Base-by-base conservation (phyloP, 1,284 basidiomycete species). In the Farysia itapuensis region DNA sequence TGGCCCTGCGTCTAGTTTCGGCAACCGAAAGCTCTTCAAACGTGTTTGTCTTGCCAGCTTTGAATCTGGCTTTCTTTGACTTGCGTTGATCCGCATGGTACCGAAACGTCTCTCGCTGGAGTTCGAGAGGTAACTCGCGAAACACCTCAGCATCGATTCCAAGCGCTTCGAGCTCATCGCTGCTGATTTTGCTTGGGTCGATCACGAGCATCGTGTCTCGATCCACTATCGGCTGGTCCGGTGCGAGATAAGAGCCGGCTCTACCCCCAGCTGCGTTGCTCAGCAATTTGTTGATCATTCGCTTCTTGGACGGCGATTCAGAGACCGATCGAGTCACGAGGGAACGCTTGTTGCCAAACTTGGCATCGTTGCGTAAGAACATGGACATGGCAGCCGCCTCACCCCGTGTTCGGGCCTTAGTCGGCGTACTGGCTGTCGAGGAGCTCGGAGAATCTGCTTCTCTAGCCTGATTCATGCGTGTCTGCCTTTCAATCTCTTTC, bases 61-160 rank as follows among this genome's bases (percentile, higher is more conserved):
- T 45, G 33, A 48, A 47, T 11, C 48, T 36, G 19, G 43, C 50
- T 26, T 45, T 39, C 26, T 51, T 39, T n/a, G 39, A 38, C 32
- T 52, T 52, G 16, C 43, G 41, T 42, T 50, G 44, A 16, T 61
- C 64, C 0, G 50, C 39, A 12, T 58, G 54, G 22, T 54, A 36
- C 3, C 45, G 36, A 23, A 50, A 54, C 34, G 49, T 60, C 29
- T 75, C 72, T 1, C 51, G 39, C 46, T 72, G 69, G 30, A 74
- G 20, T 15, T 52, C 50, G 9, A 48, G 31, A 2, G 72, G 71
- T 18, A 75, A 42, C 6, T 57, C 59, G 4, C 30, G 43, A 24
- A 70, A 75, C n/a, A 74, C 60, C 18, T 65, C 70, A 6, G 52
- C 28, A 33, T 74, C 71, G 33, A 74, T 69, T 12, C 54, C 70